These are phyloP conservation scores for Simplicillium sp. DNA, from an alignment of 2,329 filamentous ascomycete species.

Conservation along the genomic window DNA sequence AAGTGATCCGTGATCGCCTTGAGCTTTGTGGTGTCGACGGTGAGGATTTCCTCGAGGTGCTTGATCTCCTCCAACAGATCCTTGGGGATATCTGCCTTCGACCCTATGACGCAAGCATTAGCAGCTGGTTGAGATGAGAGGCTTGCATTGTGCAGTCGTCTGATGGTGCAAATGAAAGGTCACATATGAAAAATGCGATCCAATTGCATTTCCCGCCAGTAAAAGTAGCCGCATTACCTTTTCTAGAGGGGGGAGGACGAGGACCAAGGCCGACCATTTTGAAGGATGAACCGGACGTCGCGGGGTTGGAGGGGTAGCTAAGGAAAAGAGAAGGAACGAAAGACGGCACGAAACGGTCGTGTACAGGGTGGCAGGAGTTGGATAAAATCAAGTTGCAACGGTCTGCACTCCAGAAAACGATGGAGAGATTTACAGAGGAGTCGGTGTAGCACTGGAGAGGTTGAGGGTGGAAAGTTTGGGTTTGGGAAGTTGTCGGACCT, in stretches of 20 bases:
- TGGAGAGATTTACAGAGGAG: too few relatives aligned
- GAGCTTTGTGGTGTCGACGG: slow-evolving; percentile 66
- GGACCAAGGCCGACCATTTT: slow-evolving; percentile 8
- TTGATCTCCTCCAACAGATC: slow-evolving; percentile 73
- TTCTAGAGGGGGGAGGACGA: slow-evolving; percentile 7
- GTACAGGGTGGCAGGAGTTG: too few relatives aligned
- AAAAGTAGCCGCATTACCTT: slow-evolving; percentile 1
- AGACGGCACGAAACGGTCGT: too few relatives aligned
- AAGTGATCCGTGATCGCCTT: slow-evolving; percentile 91
- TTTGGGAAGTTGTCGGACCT: too few relatives aligned
- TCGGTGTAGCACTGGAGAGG: too few relatives aligned
- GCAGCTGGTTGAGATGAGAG: neutral
- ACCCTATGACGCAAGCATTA: slow-evolving; percentile 45
- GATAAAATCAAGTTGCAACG: too few relatives aligned
- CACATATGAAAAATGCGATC: neutral
- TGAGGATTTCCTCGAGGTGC: slow-evolving; percentile 75
- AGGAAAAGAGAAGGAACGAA: neutral
- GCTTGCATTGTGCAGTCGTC: neutral
- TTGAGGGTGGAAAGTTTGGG: too few relatives aligned
- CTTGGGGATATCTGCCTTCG: slow-evolving; percentile 83
- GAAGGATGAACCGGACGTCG: slow-evolving; percentile 1
- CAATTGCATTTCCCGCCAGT: neutral
- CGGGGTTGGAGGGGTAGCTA: slow-evolving; percentile 8
- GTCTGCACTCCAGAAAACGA: too few relatives aligned
- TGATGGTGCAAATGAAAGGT: neutral